Percentiles rank a stretch among this genome's conserved stretches.
These are phyloP conservation scores for Lenwebbia sp. DNA, from an alignment of 345 rosid genomes.

Conservation along the genomic window DNA sequence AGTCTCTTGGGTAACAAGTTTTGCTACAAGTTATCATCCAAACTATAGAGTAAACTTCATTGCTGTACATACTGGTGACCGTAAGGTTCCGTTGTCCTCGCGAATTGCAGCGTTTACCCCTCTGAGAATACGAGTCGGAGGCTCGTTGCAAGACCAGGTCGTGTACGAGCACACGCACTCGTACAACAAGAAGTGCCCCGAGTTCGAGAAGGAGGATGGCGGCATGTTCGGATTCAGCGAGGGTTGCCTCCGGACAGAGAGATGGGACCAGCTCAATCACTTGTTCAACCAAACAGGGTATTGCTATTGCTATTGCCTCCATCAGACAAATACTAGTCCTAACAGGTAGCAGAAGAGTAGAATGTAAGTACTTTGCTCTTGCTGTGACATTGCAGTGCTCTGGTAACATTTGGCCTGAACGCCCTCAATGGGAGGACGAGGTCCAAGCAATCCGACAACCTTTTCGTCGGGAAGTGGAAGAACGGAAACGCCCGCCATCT, in stretches of 20 bases:
- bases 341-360: too few species aligned
- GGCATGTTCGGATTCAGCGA: constrained; percentile 40
- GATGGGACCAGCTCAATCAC: constrained; percentile 44
- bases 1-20: not conserved
- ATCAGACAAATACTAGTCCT: not conserved
- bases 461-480: constrained; percentile 37
- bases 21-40: not conserved
- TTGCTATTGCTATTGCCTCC: not conserved
- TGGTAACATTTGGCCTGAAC: constrained; percentile 38
- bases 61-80: not conserved
- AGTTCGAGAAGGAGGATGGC: constrained; percentile 4
- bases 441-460: not conserved
- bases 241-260: constrained; percentile 33
- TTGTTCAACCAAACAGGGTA: constrained; percentile 38
- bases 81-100: not conserved
- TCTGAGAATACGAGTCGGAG: constrained; percentile 36
- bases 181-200: constrained; percentile 8
- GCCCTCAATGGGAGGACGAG: constrained; percentile 30
- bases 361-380: not conserved
- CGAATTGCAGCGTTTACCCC: constrained; percentile 26
- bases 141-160: constrained; percentile 44
- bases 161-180: constrained; percentile 20
- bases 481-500: constrained; percentile 26
- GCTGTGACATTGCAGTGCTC: constrained; percentile 14
- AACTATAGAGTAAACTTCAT: not conserved